A percentile compares a stretch with the other conserved stretches of the same genome.
Conservation (phyloP, 2,329 filamentous ascomycete genomes). For the Penicillium nordicum region DNA sequence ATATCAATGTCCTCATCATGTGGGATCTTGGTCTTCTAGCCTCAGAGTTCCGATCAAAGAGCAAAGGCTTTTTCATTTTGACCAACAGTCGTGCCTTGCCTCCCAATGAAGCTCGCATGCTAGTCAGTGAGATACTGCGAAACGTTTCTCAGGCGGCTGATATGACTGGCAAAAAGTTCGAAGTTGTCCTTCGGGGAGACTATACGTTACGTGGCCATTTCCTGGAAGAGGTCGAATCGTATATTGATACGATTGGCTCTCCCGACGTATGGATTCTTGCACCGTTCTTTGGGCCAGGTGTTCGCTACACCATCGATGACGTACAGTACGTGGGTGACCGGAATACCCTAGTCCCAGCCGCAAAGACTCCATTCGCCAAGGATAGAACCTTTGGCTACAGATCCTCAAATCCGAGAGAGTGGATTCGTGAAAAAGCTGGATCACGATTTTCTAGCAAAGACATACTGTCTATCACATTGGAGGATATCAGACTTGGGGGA, state of each 20-base stretch:
- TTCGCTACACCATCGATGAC: background rate
- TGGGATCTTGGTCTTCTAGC: background rate
- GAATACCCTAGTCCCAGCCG: background rate
- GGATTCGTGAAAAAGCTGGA: constrained; percentile 1
- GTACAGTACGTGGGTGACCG: background rate
- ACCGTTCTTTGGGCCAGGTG: background rate
- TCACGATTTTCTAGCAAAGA: background rate
- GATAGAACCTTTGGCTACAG: background rate
- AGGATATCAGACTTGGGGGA: background rate
- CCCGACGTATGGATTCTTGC: background rate
- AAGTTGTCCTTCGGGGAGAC: background rate
- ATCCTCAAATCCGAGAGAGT: background rate
- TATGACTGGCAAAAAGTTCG: background rate
- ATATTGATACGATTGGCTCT: background rate
- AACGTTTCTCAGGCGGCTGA: background rate
- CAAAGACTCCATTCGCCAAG: background rate
- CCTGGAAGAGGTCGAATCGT: background rate
- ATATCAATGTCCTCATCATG: background rate
- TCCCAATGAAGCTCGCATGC: background rate
- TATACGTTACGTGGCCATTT: background rate
- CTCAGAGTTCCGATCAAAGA: background rate
- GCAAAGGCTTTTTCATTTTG: background rate
- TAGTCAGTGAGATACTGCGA: background rate
- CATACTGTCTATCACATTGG: background rate
- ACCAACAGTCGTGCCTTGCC: background rate